Conservation (phyloP, 768 basidiomycete genomes). For the Leccinellum luteum region DNA sequence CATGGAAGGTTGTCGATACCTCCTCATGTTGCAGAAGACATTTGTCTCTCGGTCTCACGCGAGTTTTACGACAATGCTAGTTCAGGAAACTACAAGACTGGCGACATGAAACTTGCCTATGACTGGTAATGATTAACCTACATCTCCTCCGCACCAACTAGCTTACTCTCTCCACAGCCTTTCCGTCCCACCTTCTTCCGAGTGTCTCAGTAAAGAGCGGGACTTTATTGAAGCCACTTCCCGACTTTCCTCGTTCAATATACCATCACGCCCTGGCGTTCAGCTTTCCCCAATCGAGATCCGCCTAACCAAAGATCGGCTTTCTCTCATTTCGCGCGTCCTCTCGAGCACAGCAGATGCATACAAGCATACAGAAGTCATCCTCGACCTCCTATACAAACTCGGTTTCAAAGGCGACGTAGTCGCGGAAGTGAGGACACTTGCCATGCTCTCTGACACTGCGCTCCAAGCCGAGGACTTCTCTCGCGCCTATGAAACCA, state of each 20-base stretch:
- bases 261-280: conserved; percentile 70
- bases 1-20: conserved; percentile 48
- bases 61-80: conserved; percentile 96
- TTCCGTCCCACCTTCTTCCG: conserved; percentile 65
- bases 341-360: conserved; percentile 83
- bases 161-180: conserved; percentile 49
- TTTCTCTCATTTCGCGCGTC: conserved; percentile 83
- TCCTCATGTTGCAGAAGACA: conserved; percentile 58
- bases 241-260: conserved; percentile 88
- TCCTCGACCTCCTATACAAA: conserved; percentile 86
- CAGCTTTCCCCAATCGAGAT: conserved; percentile 91
- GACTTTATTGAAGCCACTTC: conserved; percentile 98
- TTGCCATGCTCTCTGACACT: conserved; percentile 89
- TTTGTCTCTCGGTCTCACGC: conserved; percentile 75
- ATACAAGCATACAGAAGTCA: conserved; percentile 88
- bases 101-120: conserved; percentile 96
- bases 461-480: conserved; percentile 85
- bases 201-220: conserved; percentile 63
- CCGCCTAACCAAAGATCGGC: conserved; percentile 83
- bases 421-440: conserved; percentile 75
- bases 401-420: conserved; percentile 74
- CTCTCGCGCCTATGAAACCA: conserved; percentile 64
- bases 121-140: conserved; percentile 65
- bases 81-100: conserved; percentile 86
- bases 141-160: background rate